Evolutionary conservation across 2,329 filamentous ascomycete species (phyloP).

Genomic region (Knoxdaviesia proteae): DNA sequence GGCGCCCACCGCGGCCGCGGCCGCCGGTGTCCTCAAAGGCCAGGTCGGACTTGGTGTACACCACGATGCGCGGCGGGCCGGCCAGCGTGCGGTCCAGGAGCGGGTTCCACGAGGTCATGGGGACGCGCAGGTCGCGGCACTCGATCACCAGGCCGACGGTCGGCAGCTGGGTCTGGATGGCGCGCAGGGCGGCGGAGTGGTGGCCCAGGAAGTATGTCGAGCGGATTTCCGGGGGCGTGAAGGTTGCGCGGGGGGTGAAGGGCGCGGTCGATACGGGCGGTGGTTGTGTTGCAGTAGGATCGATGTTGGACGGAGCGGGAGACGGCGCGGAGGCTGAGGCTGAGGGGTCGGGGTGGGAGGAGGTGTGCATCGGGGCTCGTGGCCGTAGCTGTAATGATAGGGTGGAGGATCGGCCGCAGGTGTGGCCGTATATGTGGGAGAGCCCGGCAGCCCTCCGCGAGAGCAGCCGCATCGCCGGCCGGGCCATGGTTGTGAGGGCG

Average conservation of each 20-base stretch:
- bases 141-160: constrained; percentile 79
- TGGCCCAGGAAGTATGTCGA: constrained; percentile 91
- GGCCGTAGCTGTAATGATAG: too few relatives aligned
- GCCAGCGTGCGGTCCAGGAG: constrained; percentile 62
- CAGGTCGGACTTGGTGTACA: constrained; percentile 83
- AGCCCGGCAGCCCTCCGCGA: too few relatives aligned
- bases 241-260: constrained; percentile 57
- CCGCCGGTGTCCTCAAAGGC: constrained; percentile 18
- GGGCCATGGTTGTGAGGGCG: too few relatives aligned
- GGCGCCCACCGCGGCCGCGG: neutral
- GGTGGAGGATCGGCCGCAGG: too few relatives aligned
- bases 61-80: constrained; percentile 53
- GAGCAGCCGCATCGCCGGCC: too few relatives aligned
- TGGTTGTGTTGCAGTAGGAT: too few relatives aligned
- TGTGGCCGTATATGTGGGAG: too few relatives aligned
- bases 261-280: constrained; percentile 7
- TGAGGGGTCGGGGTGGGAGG: too few relatives aligned
- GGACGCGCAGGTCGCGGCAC: constrained; percentile 82
- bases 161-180: constrained; percentile 64
- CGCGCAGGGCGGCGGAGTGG: constrained; percentile 59
- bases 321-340: too few relatives aligned
- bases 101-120: constrained; percentile 75
- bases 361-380: too few relatives aligned
- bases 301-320: too few relatives aligned
- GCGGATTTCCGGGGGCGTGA: constrained; percentile 53